Evolutionary conservation across 371 early-diverging fungal species (phyloP).

Genomic region (Actinomortierella wolfii): DNA sequence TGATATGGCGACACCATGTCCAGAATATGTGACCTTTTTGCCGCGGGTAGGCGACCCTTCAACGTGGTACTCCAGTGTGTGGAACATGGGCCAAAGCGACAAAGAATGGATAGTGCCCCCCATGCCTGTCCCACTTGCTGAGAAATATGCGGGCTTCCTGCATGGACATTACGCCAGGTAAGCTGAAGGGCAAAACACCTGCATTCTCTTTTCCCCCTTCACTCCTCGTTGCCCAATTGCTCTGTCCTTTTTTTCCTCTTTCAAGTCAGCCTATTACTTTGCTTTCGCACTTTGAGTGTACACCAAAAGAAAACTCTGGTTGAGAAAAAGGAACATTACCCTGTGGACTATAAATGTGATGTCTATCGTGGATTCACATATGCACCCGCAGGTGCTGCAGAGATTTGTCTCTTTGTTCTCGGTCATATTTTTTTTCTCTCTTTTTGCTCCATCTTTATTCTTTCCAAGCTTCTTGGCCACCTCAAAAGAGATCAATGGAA

Average conservation of each 20-base stretch:
- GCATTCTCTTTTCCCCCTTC: not conserved
- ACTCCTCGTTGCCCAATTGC: not conserved
- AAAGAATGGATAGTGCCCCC: conserved; percentile 30
- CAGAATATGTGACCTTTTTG: conserved; percentile 31
- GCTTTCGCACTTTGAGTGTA: too few species aligned
- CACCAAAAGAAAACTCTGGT: too few species aligned
- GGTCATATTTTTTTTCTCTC: not conserved
- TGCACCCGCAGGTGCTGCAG: too few species aligned
- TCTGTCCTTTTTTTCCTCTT: not conserved
- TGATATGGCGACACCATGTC: conserved; percentile 20
- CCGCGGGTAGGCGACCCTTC: conserved; percentile 28
- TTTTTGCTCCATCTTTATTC: not conserved
- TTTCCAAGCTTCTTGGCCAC: not conserved
- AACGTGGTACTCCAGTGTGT: conserved; percentile 17
- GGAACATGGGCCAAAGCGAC: conserved; percentile 13
- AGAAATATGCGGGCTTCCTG: conserved; percentile 34
- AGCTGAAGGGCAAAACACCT: not conserved
- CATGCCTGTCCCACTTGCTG: conserved; percentile 16
- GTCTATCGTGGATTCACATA: too few species aligned
- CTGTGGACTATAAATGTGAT: not conserved
- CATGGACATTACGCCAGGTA: conserved; percentile 24
- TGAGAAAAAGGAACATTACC: not conserved
- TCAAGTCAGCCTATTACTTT: too few species aligned
- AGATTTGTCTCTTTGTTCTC: too few species aligned
- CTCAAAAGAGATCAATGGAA: too few species aligned